Evolutionary conservation across 495 filamentous ascomycete species (phyloP), one percentile per base, ranked within the genome.

Genomic region (Aspergillus funiculosus): DNA sequence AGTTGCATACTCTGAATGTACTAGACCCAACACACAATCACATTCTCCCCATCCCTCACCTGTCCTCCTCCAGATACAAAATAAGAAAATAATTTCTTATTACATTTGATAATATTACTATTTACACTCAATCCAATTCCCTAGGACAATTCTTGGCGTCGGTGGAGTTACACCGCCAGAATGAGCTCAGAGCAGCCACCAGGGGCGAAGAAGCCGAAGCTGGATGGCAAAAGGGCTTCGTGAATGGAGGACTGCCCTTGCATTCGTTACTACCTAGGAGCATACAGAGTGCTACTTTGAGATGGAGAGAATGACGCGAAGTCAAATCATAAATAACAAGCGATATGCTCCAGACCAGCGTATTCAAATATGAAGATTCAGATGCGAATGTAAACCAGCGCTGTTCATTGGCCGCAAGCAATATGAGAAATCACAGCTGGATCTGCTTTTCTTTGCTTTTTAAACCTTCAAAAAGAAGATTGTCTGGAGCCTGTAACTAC

Each of bases 81-180:
- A n/a, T n/a, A n/a, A n/a, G n/a, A n/a, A n/a, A n/a, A n/a, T n/a
- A n/a, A n/a, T n/a, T n/a, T n/a, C n/a, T n/a, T n/a, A n/a, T n/a
- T n/a, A n/a, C n/a, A n/a, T n/a, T n/a, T n/a, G n/a, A n/a, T n/a
- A n/a, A n/a, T n/a, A n/a, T n/a, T n/a, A n/a, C n/a, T n/a, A n/a
- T n/a, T n/a, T n/a, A n/a, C n/a, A n/a, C n/a, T n/a, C n/a, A n/a
- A n/a, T n/a, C n/a, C 19, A 28, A 34, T 25, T 31, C 32, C 21
- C 17, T 22, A 35, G 29, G 11, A 35, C 36, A 6, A 22, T 26
- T 20, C 46, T 43, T 37, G 24, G 38, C 39, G 25, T 14, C 13
- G 26, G 26, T 20, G 13, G 36, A 4, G 46, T 49, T 49, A 49
- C 46, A 49, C 46, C 46, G 46, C 46, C 22, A 49, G 46, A 49